Evolutionary conservation across 148 eudicot genomes (phyloP).

Genomic region (Amaranthus palmeri): DNA sequence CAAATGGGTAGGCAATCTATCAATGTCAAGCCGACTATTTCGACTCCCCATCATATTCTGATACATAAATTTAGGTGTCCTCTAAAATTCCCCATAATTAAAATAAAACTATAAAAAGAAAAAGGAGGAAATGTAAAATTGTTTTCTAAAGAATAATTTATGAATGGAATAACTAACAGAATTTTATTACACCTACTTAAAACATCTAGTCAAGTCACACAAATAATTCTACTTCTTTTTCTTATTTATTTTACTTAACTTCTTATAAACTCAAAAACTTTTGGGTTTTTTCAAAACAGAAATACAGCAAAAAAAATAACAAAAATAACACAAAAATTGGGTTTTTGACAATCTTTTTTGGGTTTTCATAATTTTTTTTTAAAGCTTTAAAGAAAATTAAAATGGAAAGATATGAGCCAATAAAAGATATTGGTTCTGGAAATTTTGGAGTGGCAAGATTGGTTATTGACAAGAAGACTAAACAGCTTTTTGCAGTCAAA

Average conservation of each 20-base stretch:
- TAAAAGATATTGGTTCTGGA: slow-evolving; percentile 44
- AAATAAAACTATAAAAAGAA: neutral
- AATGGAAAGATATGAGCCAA: slow-evolving; percentile 44
- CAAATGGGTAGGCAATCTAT: neutral
- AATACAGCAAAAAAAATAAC: too few species aligned
- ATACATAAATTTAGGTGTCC: slow-evolving; percentile 13
- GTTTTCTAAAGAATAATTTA: neutral
- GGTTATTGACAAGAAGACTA: slow-evolving; percentile 49
- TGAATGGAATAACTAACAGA: neutral
- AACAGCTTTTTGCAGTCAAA: slow-evolving; percentile 49
- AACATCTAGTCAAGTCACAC: too few species aligned
- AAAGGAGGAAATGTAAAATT: neutral
- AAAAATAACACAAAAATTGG: too few species aligned
- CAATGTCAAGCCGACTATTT: slow-evolving; percentile 20
- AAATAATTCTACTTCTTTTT: too few species aligned
- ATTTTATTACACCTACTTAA: neutral
- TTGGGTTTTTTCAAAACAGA: too few species aligned
- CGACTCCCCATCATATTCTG: neutral
- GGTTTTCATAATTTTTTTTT: too few species aligned
- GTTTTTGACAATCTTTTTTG: too few species aligned
- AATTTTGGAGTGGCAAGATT: slow-evolving; percentile 55
- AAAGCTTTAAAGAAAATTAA: neutral
- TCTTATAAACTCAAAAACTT: too few species aligned
- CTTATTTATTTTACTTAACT: too few species aligned
- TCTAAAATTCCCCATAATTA: neutral